Base-by-base conservation (phyloP, 148 eudicot genomes). In the Pouteria glomerata region DNA sequence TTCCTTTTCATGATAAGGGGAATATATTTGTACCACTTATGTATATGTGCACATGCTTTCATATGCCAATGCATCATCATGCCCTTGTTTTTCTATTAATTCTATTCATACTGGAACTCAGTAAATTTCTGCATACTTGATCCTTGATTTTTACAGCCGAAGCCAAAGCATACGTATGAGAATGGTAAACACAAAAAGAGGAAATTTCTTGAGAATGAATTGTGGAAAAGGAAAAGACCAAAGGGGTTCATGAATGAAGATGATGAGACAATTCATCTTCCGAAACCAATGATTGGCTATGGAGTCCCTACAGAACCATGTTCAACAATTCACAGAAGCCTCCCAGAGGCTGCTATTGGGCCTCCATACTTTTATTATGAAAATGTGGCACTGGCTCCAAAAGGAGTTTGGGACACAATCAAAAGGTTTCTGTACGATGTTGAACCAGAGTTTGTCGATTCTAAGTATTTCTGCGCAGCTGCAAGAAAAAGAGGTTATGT, bases 361-460 rank as follows among this genome's bases (percentile, higher is more conserved):
- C 97, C 93, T 30, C 98, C 98, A 1, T 94, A 72, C 57, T 94
- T 94, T 60, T 94, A 87, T 35, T 94, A 87, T 15, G 98, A 94
- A 74, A 94, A 94, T 73, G 97, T 94, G 19, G 98, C 98, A 0
- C 81, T 88, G 26, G 82, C 97, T 63, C 97, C 97, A 0, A 91
- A 91, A 79, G 96, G 98, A 29, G 91, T 85, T 18, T 94, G 98
- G 98, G 96, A 89, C 44, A 89, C 83, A 1, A 91, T 94, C 8
- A 85, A 90, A 0, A 82, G 89, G 1, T 89, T 87, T 61, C 70
- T 94, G 0, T 91, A 83, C 42, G 96, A 94, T 11, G 67, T 94
- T 2, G 90, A 87, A 31, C 97, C 97, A 0, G 98, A 91, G 51
- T 94, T 94, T 68, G 97, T 94, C 0, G 98, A 94, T 63, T 94